A percentile compares a stretch with the other conserved stretches of the same genome.
phyloP scores from a whole-genome alignment of 768 basidiomycete species.

The Boletus rufocinnamomeus region DNA sequence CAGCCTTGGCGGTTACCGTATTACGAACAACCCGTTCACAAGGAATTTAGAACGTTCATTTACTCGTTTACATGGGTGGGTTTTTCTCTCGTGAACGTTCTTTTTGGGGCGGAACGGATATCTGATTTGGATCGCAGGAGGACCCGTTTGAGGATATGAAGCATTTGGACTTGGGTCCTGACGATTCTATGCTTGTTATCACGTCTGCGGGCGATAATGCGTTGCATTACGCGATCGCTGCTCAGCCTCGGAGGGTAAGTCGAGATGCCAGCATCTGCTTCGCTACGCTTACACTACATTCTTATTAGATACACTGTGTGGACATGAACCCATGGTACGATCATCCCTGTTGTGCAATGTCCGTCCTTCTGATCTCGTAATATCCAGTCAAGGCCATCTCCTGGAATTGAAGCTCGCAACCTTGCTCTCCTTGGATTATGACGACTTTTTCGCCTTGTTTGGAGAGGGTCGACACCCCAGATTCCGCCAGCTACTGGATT shows the following conservation, averaged over 20 bases:
- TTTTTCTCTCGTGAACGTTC: slow-evolving; percentile 1
- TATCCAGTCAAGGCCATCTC: slow-evolving; percentile 65
- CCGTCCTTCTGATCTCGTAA: background rate
- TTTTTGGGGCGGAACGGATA: too few relatives aligned
- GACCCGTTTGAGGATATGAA: slow-evolving; percentile 76
- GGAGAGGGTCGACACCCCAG: slow-evolving; percentile 60
- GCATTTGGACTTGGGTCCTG: slow-evolving; percentile 53
- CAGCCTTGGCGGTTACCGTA: slow-evolving; percentile 71
- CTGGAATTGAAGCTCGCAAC: slow-evolving; percentile 78
- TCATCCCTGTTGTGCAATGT: background rate
- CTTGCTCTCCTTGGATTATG: slow-evolving; percentile 53
- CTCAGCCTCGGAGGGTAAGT: slow-evolving; percentile 53
- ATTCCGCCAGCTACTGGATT: slow-evolving; percentile 63
- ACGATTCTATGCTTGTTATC: slow-evolving; percentile 72
- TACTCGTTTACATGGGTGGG: slow-evolving; percentile 64
- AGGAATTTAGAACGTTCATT: slow-evolving; percentile 62
- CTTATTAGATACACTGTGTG: slow-evolving; percentile 60
- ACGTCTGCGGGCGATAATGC: slow-evolving; percentile 82
- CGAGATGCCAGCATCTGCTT: background rate
- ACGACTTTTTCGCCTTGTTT: slow-evolving; percentile 67
- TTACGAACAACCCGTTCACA: slow-evolving; percentile 67
- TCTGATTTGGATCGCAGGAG: slow-evolving; percentile 44
- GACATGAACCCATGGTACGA: slow-evolving; percentile 69
- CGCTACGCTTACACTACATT: background rate
- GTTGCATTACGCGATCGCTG: slow-evolving; percentile 74